phyloP scores from a whole-genome alignment of 1,139 yeast species.

The Debaryomyces psychrophilus region DNA sequence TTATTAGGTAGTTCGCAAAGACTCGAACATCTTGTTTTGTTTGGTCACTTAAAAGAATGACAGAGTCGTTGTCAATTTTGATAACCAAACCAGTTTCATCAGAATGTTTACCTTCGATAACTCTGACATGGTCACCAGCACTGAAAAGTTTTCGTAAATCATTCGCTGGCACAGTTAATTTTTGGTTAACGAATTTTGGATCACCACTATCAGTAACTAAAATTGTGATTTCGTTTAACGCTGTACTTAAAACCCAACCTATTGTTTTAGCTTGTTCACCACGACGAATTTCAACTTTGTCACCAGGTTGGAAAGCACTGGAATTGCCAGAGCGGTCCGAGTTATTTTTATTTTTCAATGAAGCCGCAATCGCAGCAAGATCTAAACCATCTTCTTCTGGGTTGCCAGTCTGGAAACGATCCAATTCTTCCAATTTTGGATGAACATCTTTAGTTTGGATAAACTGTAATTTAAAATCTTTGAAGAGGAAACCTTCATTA shows the following conservation, averaged over 20 bases:
- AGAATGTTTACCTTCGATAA: constrained; percentile 84
- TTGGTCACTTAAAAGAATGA: constrained; percentile 86
- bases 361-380: constrained; percentile 80
- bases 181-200: constrained; percentile 50
- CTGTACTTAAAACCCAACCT: constrained; percentile 75
- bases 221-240: constrained; percentile 65
- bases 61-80: constrained; percentile 78
- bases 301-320: constrained; percentile 84
- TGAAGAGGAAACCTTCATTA: constrained; percentile 81
- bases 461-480: constrained; percentile 82
- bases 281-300: constrained; percentile 83
- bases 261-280: constrained; percentile 94
- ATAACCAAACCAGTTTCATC: constrained; percentile 97
- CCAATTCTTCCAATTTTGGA: constrained; percentile 88
- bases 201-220: constrained; percentile 57
- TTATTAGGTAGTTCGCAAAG: constrained; percentile 83
- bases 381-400: constrained; percentile 81
- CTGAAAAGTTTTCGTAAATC: constrained; percentile 83
- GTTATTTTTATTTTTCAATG: constrained; percentile 62
- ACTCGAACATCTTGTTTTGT: constrained; percentile 87
- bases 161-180: constrained; percentile 69
- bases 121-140: constrained; percentile 95
- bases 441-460: constrained; percentile 82
- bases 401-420: constrained; percentile 72
- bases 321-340: constrained; percentile 30